Percentiles rank a stretch among this genome's conserved stretches.
These are phyloP conservation scores for Quercus lobata DNA, from an alignment of 331 rosid genomes.

Conservation along the genomic window DNA sequence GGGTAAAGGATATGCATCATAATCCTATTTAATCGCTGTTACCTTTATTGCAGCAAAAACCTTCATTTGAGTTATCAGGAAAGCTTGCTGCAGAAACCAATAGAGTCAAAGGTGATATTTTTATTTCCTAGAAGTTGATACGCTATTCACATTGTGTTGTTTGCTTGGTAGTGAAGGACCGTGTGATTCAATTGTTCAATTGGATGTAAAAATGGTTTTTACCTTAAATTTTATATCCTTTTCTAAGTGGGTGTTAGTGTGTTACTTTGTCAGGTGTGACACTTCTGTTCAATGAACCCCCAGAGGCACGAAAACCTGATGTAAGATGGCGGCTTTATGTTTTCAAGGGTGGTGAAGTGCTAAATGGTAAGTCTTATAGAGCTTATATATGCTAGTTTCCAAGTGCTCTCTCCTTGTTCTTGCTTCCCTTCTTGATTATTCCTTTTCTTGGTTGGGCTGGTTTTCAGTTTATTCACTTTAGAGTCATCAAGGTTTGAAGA, in stretches of 20 bases:
- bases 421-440: background rate
- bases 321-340: slow-evolving; percentile 95
- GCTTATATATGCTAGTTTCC: background rate
- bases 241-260: slow-evolving; percentile 6
- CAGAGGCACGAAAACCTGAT: slow-evolving; percentile 80
- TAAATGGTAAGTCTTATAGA: slow-evolving; percentile 55
- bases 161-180: background rate
- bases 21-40: background rate
- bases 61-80: slow-evolving; percentile 96
- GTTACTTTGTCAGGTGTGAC: slow-evolving; percentile 63
- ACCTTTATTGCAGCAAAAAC: slow-evolving; percentile 65
- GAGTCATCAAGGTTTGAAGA: background rate
- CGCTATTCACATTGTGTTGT: background rate
- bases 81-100: slow-evolving; percentile 98
- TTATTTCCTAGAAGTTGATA: background rate
- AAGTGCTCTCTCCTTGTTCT: background rate
- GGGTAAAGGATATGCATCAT: background rate
- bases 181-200: background rate
- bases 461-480: too few species aligned
- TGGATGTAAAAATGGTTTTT: background rate
- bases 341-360: slow-evolving; percentile 92
- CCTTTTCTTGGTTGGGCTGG: too few species aligned
- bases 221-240: background rate
- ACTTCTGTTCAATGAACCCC: slow-evolving; percentile 77
- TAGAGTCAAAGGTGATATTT: slow-evolving; percentile 67